Evolutionary conservation across 805 yeast species (phyloP).

Genomic region (Lipomyces oligophaga): DNA sequence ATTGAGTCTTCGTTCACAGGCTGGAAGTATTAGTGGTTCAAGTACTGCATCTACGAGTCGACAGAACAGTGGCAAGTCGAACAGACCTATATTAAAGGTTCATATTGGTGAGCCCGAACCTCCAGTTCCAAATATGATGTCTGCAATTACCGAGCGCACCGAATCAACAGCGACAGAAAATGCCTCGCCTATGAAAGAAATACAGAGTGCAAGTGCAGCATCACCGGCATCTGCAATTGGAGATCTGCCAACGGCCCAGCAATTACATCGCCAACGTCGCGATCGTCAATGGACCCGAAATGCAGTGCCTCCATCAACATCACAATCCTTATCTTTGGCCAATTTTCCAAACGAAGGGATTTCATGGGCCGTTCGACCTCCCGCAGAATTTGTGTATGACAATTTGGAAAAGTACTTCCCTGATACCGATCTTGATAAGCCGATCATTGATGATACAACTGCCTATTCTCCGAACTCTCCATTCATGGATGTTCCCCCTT

Average conservation of each 20-base stretch:
- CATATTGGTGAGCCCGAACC: constrained; percentile 12
- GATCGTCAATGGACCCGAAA: not conserved
- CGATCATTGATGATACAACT: constrained; percentile 64
- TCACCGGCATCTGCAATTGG: constrained; percentile 24
- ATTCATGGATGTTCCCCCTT: not conserved
- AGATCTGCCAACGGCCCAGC: constrained; percentile 11
- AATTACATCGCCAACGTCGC: not conserved
- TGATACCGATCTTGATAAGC: constrained; percentile 83
- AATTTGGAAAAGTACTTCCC: constrained; percentile 92
- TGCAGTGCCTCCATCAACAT: not conserved
- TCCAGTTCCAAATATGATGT: constrained; percentile 4
- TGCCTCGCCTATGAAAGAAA: not conserved
- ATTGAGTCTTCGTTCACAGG: not conserved
- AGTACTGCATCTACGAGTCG: constrained; percentile 8
- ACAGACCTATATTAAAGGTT: constrained; percentile 23
- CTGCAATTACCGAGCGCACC: constrained; percentile 22
- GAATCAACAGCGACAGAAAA: constrained; percentile 8
- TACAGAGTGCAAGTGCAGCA: constrained; percentile 11
- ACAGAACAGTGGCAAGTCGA: constrained; percentile 15
- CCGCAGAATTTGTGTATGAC: constrained; percentile 88
- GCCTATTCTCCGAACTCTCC: constrained; percentile 19
- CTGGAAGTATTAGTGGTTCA: constrained; percentile 5
- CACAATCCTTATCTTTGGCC: not conserved
- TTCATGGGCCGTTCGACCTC: constrained; percentile 79
- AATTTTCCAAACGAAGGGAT: not conserved